phyloP scores from a whole-genome alignment of 495 filamentous ascomycete genomes.

The Hypomontagnella monticulosa region DNA sequence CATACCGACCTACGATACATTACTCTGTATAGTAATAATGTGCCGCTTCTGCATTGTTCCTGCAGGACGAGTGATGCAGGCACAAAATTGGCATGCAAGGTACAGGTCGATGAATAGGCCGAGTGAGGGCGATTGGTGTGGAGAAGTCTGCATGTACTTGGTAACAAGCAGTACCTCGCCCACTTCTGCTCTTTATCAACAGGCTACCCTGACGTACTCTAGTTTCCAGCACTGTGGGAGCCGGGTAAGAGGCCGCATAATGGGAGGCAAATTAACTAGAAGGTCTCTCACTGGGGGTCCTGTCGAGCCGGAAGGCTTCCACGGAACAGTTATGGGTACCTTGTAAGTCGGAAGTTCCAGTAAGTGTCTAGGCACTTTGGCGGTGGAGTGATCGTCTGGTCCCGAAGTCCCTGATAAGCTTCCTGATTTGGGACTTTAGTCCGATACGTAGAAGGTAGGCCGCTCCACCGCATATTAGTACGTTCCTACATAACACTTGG shows the following conservation, averaged over 20 bases:
- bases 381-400: constrained; percentile 40
- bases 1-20: constrained; percentile 39
- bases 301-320: constrained; percentile 48
- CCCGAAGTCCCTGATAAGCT: constrained; percentile 37
- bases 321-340: constrained; percentile 42
- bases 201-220: constrained; percentile 35
- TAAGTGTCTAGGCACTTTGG: constrained; percentile 33
- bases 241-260: constrained; percentile 43
- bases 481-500: neutral
- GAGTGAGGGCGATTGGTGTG: constrained; percentile 37
- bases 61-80: constrained; percentile 49
- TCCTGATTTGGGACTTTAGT: constrained; percentile 41
- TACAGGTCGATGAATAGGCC: constrained; percentile 44
- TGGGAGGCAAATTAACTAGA: constrained; percentile 41
- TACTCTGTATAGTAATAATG: constrained; percentile 39
- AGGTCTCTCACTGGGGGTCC: constrained; percentile 15
- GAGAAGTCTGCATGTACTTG: constrained; percentile 32
- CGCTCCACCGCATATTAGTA: constrained; percentile 36
- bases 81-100: constrained; percentile 49
- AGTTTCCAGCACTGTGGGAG: constrained; percentile 43
- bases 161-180: constrained; percentile 27
- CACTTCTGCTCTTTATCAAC: constrained; percentile 10
- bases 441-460: constrained; percentile 26
- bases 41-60: constrained; percentile 45
- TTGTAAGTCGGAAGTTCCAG: constrained; percentile 42